Conservation (phyloP, 208 protist species). For the Jaenimonas drosophilae region DNA sequence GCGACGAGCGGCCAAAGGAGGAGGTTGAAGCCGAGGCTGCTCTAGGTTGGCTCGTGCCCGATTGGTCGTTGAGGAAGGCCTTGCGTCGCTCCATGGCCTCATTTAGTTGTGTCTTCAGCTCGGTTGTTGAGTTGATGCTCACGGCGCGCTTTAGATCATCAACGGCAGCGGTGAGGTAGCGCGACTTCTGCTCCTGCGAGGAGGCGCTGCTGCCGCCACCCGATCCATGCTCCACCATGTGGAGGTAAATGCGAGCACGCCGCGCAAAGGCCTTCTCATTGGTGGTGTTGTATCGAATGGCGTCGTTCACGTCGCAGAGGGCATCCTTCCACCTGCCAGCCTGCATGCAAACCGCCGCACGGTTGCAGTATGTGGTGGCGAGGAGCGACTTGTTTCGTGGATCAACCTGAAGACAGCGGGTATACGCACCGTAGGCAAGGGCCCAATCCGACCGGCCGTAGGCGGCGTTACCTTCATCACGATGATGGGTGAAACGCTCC, state of each 20-base stretch:
- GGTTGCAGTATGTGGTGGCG: constrained; percentile 65
- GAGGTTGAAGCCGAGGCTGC: not conserved
- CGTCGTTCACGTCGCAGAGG: constrained; percentile 29
- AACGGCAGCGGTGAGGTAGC: constrained; percentile 44
- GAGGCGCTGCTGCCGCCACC: constrained; percentile 5
- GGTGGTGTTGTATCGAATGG: constrained; percentile 30
- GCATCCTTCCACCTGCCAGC: constrained; percentile 39
- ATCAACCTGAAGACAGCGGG: constrained; percentile 48
- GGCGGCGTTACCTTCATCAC: constrained; percentile 60
- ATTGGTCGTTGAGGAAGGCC: constrained; percentile 3
- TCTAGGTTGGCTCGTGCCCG: not conserved
- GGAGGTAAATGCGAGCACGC: constrained; percentile 46
- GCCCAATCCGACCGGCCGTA: constrained; percentile 48
- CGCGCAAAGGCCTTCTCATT: constrained; percentile 51
- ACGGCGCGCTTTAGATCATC: constrained; percentile 34
- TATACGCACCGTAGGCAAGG: constrained; percentile 46
- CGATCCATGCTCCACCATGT: constrained; percentile 15
- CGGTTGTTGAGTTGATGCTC: not conserved
- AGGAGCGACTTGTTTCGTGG: constrained; percentile 50
- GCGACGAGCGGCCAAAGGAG: not conserved
- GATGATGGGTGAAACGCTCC: constrained; percentile 38
- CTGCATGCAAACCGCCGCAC: constrained; percentile 76
- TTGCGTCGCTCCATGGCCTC: constrained; percentile 13
- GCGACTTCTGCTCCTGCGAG: constrained; percentile 9
- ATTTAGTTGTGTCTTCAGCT: constrained; percentile 5